Evolutionary conservation across 1,139 yeast genomes (phyloP), one percentile per base, ranked within the genome.

Genomic region (Taphrina pruni): DNA sequence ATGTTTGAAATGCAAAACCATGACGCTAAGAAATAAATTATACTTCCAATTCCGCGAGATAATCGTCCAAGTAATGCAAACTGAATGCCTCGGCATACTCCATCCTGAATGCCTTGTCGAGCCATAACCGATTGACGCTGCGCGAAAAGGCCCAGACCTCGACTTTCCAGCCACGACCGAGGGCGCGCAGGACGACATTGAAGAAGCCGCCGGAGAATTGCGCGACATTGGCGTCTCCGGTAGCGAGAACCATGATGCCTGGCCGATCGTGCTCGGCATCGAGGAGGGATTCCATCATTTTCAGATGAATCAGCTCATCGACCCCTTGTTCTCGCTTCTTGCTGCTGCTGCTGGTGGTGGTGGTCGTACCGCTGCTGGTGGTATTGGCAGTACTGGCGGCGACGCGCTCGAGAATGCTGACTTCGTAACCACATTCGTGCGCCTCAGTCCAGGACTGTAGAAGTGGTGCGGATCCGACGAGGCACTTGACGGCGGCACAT

Each of bases 301-400:
- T 69, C 32, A 69, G 45, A 50, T 69, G 71, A 26, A 69, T 32
- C 26, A 69, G 45, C 32, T 69, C 70, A 36, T 69, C 71, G 41
- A 69, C 70, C n/a, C 71, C 71, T 45, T 65, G 69, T 38, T 69
- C 71, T 12, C 66, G 48, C 39, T 58, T 57, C 20, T 57, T 66
- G 50, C 21, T 17, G 9, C 41, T 48, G 12, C 21, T 14, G 50
- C 21, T 17, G 6, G 41, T 48, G 12, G 14, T 14, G 43, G 26
- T n/a, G 9, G n/a, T 26, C 32, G 4, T 26, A 0, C 32, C 32
- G 4, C 32, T 26, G 32, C 32, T 26, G 32, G 32, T 26, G 4
- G 32, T 26, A 26, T 26, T 26, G 32, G 32, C 4, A 26, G 2
- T 26, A 6, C 20, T 2, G 0, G 52, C 48, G 11, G 55, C 43